Evolutionary conservation across 345 rosid genomes (phyloP).

Genomic region (Gossypium bickii): DNA sequence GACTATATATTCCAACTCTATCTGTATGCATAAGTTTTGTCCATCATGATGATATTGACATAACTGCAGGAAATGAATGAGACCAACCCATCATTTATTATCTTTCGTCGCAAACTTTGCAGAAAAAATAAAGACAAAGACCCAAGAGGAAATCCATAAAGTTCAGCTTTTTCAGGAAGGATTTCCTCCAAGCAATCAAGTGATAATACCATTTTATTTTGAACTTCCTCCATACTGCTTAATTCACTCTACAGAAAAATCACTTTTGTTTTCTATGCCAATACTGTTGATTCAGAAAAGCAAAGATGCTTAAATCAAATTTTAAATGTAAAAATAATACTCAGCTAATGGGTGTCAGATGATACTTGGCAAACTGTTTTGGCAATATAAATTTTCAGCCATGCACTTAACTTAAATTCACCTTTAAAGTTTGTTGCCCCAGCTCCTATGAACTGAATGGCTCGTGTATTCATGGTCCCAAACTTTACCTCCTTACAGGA

Average conservation of each 20-base stretch:
- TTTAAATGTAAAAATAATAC: background rate
- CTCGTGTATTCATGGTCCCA: constrained; percentile 95
- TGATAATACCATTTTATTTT: background rate
- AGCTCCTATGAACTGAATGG: constrained; percentile 82
- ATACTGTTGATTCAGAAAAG: background rate
- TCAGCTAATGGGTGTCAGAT: background rate
- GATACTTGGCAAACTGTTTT: background rate
- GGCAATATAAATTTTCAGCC: background rate
- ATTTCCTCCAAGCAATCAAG: background rate
- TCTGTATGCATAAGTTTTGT: background rate
- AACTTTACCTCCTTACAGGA: constrained; percentile 98
- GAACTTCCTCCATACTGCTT: background rate
- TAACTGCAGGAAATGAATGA: background rate
- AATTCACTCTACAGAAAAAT: background rate
- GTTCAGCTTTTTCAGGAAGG: background rate
- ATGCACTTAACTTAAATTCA: constrained; percentile 24
- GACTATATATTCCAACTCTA: background rate
- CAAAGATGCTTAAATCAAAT: constrained; percentile 4
- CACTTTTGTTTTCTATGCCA: background rate
- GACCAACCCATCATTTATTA: background rate
- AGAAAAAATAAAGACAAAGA: background rate
- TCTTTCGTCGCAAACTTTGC: background rate
- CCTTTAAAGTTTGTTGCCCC: constrained; percentile 89
- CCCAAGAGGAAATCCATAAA: background rate
- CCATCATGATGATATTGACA: background rate